phyloP scores from a whole-genome alignment of 1,284 basidiomycete species.

The Taiwanofungus camphoratus region DNA sequence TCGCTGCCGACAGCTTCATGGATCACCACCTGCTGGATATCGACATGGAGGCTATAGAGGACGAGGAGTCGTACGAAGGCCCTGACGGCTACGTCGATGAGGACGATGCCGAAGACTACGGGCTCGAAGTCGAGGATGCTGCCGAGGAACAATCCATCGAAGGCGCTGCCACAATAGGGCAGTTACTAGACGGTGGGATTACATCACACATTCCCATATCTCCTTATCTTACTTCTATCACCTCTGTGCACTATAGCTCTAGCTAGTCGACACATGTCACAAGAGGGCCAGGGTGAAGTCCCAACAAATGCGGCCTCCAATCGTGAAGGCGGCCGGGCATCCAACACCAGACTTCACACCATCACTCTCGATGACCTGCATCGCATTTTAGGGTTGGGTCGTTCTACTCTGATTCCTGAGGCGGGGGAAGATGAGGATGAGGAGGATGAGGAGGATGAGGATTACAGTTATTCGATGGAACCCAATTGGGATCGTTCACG shows the following conservation, averaged over 20 bases:
- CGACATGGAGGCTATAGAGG: constrained; percentile 16
- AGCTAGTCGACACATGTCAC: background rate
- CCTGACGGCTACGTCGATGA: constrained; percentile 17
- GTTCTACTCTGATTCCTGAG: background rate
- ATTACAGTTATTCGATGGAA: constrained; percentile 21
- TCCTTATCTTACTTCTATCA: background rate
- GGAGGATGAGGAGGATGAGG: constrained; percentile 27
- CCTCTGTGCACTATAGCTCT: background rate
- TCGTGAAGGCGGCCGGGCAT: no score
- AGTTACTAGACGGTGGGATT: constrained; percentile 12
- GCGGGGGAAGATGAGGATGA: constrained; percentile 15
- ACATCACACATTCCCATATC: background rate
- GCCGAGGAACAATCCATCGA: constrained; percentile 7
- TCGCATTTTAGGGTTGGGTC: background rate
- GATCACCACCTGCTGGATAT: constrained; percentile 14
- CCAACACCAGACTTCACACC: background rate
- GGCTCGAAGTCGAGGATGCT: constrained; percentile 12
- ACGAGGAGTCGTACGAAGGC: constrained; percentile 24
- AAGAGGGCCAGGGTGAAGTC: no score
- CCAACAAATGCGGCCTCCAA: no score
- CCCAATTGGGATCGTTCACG: constrained; percentile 26
- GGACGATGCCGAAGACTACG: constrained; percentile 12
- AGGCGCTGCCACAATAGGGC: constrained; percentile 10
- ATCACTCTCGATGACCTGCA: background rate
- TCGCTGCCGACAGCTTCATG: no score